Conservation (phyloP, 352 stramenopile species). For the Globisporangium irregulare region DNA sequence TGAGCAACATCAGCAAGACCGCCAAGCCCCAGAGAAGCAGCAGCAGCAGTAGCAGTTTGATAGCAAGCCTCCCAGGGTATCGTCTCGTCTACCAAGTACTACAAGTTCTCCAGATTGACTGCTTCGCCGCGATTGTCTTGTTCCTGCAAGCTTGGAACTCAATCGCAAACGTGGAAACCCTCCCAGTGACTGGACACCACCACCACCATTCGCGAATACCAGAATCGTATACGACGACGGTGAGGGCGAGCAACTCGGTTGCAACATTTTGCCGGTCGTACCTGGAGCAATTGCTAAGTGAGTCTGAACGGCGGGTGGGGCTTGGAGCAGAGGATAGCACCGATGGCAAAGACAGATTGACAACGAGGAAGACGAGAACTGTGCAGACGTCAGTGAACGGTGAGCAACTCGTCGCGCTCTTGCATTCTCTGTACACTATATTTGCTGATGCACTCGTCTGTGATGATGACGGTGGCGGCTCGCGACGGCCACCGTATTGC, state of each 20-base stretch:
- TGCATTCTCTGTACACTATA: slow-evolving; percentile 17
- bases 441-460: slow-evolving; percentile 12
- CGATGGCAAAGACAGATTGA: too few relatives aligned
- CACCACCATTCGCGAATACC: background rate
- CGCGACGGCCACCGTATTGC: background rate
- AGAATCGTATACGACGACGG: background rate
- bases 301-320: background rate
- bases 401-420: slow-evolving; percentile 13
- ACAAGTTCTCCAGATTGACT: background rate
- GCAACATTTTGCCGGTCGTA: slow-evolving; percentile 12
- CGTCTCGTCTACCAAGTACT: slow-evolving; percentile 14
- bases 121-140: background rate
- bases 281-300: slow-evolving; percentile 11
- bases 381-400: slow-evolving; percentile 2
- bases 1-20: background rate
- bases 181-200: background rate
- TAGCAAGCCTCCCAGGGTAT: slow-evolving; percentile 22
- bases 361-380: background rate
- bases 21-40: background rate
- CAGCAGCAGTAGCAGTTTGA: background rate
- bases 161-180: background rate
- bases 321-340: background rate
- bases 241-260: background rate
- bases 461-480: background rate
- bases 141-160: slow-evolving; percentile 8